Evolutionary conservation across 1,139 yeast genomes (phyloP), one percentile per base, ranked within the genome.

Genomic region (Pichia sp.): DNA sequence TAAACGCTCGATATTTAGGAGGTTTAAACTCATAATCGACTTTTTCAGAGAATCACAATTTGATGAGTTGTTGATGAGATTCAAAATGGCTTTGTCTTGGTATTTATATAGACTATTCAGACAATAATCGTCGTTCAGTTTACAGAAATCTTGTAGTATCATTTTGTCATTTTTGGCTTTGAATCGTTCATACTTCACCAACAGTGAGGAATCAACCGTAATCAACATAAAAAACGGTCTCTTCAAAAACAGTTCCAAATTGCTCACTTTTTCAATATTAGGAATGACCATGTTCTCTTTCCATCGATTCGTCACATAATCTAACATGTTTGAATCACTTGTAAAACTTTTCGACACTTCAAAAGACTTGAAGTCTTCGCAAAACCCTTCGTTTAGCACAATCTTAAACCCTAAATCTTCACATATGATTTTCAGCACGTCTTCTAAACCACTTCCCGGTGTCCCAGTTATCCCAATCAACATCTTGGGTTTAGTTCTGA

Each of bases 161-260:
- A 40, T 46, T 3, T 49, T 44, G 9, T 56, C 52, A 43, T 60
- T 46, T 40, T 63, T 64, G 28, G 54, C 44, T 29, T 55, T 52
- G 55, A 67, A 73, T 41, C 94, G 65, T 38, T 68, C 61, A 57
- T 70, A 73, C 44, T 95, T 69, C 29, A 76, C 54, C 27, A 59
- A 55, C 11, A 83, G 51, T 0, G 96, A 86, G 0, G 95, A 88
- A 58, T 87, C 95, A 3, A 88, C 71, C 7, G 87, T 74, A 3
- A 92, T 60, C 55, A 88, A 95, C 32, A 88, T 70, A 58, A 90
- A 87, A 60, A 87, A 92, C 0, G 98, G 97, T 48, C 97, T 67
- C 52, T 83, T 81, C 40, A 74, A 67, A 6, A 88, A 65, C 26
- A 64, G 65, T 1, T 72, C 70, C 34, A 85, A 67, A 45, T 73